Percentiles rank a stretch among this genome's conserved stretches.
Conservation (phyloP, 2,329 filamentous ascomycete species). For the Aspergillus brasiliensis region DNA sequence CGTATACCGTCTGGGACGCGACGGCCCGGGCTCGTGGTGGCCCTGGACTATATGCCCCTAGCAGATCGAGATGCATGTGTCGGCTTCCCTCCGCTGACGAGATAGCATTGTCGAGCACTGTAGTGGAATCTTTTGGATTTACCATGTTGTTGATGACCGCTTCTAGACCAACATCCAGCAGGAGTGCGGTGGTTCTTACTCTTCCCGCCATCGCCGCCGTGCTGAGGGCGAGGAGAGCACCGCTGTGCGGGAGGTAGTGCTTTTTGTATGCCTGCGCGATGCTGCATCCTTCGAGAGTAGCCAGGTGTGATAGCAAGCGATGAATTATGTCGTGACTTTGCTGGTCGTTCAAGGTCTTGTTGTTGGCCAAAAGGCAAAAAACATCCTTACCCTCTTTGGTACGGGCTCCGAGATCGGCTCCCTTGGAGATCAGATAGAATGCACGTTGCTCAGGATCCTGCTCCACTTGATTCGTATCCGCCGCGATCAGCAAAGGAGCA, state of each 20-base stretch:
- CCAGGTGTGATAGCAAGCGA: conserved; percentile 19
- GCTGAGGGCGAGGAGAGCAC: conserved; percentile 16
- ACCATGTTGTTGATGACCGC: conserved; percentile 18
- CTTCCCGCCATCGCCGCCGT: conserved; percentile 22
- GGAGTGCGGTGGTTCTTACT: conserved; percentile 17
- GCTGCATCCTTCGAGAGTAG: neutral
- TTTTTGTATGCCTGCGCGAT: conserved; percentile 18
- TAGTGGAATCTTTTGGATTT: conserved; percentile 11
- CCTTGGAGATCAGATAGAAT: conserved; percentile 23
- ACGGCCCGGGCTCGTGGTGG: conserved; percentile 18
- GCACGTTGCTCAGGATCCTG: conserved; percentile 19
- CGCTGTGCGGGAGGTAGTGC: conserved; percentile 17
- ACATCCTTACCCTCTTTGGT: conserved; percentile 22
- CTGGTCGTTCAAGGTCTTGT: conserved; percentile 23
- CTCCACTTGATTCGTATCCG: conserved; percentile 17
- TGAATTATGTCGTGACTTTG: conserved; percentile 24
- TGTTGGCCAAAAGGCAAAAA: conserved; percentile 25
- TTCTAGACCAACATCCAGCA: conserved; percentile 23
- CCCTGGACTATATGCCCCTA: conserved; percentile 21
- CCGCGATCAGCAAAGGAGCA: conserved; percentile 25
- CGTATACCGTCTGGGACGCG: conserved; percentile 19
- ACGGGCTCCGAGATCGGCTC: conserved; percentile 18
- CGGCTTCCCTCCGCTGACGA: conserved; percentile 20
- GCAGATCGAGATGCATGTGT: conserved; percentile 19
- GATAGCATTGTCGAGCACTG: conserved; percentile 25